Percentiles rank a stretch among this genome's conserved stretches.
These are phyloP conservation scores for Aspergillus sparsus DNA, from an alignment of 495 filamentous ascomycete genomes.

Conservation along the genomic window DNA sequence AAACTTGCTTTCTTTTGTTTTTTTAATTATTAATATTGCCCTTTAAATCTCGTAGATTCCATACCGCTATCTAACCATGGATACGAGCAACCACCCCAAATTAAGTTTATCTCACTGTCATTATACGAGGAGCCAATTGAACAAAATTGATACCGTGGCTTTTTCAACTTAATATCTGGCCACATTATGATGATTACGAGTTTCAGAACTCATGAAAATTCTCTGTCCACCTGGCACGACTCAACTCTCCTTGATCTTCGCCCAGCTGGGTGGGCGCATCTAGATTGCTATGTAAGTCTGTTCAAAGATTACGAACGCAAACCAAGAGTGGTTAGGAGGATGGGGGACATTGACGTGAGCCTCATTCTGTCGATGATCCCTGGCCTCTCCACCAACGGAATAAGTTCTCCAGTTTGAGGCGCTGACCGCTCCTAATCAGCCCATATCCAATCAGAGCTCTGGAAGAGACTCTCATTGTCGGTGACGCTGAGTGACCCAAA, in stretches of 20 bases:
- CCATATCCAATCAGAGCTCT: conserved; percentile 3
- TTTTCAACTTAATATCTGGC: no score
- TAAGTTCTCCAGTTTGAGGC: neutral
- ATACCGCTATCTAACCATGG: no score
- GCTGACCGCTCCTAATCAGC: conserved; percentile 7
- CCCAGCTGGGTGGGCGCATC: neutral
- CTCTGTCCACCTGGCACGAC: neutral
- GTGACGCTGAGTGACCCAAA: conserved; percentile 3
- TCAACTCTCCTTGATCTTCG: neutral
- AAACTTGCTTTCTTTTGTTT: no score
- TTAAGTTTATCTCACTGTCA: no score
- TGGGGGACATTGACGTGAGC: neutral
- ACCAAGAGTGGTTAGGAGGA: neutral
- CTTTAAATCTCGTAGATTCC: no score
- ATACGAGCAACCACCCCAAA: no score
- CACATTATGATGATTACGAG: no score
- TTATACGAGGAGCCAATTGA: no score
- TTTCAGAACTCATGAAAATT: no score
- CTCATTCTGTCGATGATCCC: conserved; percentile 4
- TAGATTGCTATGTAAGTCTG: neutral
- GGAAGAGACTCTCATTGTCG: conserved; percentile 1
- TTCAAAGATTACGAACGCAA: neutral
- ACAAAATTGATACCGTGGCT: no score
- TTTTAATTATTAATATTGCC: no score
- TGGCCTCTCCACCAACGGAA: neutral